These are phyloP conservation scores for Zygotorulaspora danielsina DNA, from an alignment of 805 yeast genomes.

Conservation along the genomic window DNA sequence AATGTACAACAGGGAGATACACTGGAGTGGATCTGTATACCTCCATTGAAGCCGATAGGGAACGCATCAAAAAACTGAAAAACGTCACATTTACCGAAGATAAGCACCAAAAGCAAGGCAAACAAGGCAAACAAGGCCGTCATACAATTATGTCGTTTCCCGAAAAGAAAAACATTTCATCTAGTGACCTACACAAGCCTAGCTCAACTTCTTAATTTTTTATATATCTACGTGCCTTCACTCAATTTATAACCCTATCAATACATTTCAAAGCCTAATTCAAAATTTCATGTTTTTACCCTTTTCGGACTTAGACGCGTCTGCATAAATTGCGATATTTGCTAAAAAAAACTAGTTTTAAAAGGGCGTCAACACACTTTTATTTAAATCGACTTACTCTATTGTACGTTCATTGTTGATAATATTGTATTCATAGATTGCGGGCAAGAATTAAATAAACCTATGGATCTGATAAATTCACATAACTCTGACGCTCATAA, in stretches of 20 bases:
- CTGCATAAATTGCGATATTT: slow-evolving; percentile 1
- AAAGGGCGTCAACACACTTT: too few relatives aligned
- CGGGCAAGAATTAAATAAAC: too few relatives aligned
- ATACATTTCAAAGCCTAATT: too few relatives aligned
- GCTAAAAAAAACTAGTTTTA: too few relatives aligned
- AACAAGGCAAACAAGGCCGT: not conserved
- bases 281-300: not conserved
- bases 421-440: too few relatives aligned
- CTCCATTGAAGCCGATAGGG: slow-evolving; percentile 24
- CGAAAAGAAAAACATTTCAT: not conserved
- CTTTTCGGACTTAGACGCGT: slow-evolving; percentile 2
- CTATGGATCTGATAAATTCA: slow-evolving; percentile 1
- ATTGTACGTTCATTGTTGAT: too few relatives aligned
- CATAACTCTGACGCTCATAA: not conserved
- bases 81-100: not conserved
- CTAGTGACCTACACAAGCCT: not conserved
- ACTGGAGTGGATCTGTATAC: slow-evolving; percentile 32
- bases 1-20: slow-evolving; percentile 34
- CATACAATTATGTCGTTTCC: not conserved
- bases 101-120: not conserved
- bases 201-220: not conserved
- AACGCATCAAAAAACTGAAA: slow-evolving; percentile 15
- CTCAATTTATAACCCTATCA: too few relatives aligned
- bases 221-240: too few relatives aligned
- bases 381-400: too few relatives aligned